Conservation (phyloP, 2,329 filamentous ascomycete genomes). For the Alternaria atra region DNA sequence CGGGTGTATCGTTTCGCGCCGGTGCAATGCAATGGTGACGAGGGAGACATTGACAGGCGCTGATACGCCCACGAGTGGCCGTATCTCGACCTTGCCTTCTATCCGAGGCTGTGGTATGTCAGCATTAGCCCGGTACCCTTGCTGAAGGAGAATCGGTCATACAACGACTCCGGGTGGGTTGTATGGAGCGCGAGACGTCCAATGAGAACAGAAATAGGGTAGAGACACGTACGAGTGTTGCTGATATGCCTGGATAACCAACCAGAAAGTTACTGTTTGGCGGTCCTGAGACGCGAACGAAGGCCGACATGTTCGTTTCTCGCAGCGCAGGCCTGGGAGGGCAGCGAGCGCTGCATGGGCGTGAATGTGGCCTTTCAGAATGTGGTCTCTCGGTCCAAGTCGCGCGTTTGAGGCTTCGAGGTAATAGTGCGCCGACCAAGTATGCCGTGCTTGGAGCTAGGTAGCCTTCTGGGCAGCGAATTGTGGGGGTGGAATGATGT, state of each 20-base stretch:
- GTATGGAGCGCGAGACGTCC: conserved; percentile 8
- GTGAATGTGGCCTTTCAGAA: conserved; percentile 27
- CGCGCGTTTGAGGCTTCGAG: conserved; percentile 16
- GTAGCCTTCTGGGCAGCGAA: conserved; percentile 32
- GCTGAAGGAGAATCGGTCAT: conserved; percentile 12
- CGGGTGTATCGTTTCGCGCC: conserved; percentile 95
- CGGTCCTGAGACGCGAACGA: conserved; percentile 95
- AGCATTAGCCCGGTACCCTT: conserved; percentile 26
- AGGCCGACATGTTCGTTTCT: conserved; percentile 65
- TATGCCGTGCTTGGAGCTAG: conserved; percentile 23
- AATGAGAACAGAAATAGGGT: conserved; percentile 4
- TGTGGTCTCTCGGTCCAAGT: conserved; percentile 7
- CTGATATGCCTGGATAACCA: conserved; percentile 96
- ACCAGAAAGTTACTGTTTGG: conserved; percentile 97
- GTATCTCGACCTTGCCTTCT: conserved; percentile 96
- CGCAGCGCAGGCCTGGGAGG: conserved; percentile 47
- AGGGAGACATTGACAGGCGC: conserved; percentile 91
- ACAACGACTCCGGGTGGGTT: neutral
- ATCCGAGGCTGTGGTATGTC: conserved; percentile 77
- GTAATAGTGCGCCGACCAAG: conserved; percentile 17
- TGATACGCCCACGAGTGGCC: conserved; percentile 83
- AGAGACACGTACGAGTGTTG: conserved; percentile 79
- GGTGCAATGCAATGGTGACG: conserved; percentile 91
- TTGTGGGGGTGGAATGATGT: conserved; percentile 32
- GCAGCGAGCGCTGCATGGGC: conserved; percentile 49